Percentiles rank a stretch among this genome's conserved stretches.
These are phyloP conservation scores for Lepiota brunneoincarnata DNA, from an alignment of 768 basidiomycete genomes.

Conservation along the genomic window DNA sequence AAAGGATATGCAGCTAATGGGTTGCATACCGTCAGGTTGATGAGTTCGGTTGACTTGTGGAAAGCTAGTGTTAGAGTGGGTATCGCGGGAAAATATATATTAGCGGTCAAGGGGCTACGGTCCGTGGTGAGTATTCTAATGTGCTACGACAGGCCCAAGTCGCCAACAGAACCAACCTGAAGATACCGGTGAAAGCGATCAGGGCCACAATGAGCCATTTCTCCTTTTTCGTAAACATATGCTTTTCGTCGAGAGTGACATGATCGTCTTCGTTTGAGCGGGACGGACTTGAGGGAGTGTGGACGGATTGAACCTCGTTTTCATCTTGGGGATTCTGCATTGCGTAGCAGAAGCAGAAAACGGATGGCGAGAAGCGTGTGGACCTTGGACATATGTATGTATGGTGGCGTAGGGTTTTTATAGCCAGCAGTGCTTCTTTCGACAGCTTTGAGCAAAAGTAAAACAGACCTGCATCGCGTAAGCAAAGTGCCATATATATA, in stretches of 20 bases:
- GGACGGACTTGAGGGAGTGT: not conserved
- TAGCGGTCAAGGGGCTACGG: slow-evolving; percentile 64
- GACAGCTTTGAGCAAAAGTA: not conserved
- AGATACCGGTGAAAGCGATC: slow-evolving; percentile 55
- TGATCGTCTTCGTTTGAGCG: not conserved
- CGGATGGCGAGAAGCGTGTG: too few species aligned
- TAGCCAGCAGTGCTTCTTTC: too few species aligned
- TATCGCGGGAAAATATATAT: slow-evolving; percentile 79
- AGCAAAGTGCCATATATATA: not conserved
- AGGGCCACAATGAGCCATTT: slow-evolving; percentile 71
- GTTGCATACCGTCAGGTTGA: slow-evolving; percentile 67
- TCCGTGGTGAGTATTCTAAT: not conserved
- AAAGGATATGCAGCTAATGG: not conserved
- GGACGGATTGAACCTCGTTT: too few species aligned
- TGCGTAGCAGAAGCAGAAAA: too few species aligned
- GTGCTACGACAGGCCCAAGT: not conserved
- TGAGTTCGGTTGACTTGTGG: slow-evolving; percentile 62
- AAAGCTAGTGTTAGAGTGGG: slow-evolving; percentile 64
- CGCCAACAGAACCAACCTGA: slow-evolving; percentile 42
- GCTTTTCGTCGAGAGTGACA: slow-evolving; percentile 18
- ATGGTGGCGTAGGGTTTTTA: too few species aligned
- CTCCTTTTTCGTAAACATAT: slow-evolving; percentile 50
- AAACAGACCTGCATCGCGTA: not conserved
- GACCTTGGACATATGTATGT: too few species aligned
- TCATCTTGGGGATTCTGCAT: too few species aligned